Conservation (phyloP, 441 rosid species). For the Populus hybrid region DNA sequence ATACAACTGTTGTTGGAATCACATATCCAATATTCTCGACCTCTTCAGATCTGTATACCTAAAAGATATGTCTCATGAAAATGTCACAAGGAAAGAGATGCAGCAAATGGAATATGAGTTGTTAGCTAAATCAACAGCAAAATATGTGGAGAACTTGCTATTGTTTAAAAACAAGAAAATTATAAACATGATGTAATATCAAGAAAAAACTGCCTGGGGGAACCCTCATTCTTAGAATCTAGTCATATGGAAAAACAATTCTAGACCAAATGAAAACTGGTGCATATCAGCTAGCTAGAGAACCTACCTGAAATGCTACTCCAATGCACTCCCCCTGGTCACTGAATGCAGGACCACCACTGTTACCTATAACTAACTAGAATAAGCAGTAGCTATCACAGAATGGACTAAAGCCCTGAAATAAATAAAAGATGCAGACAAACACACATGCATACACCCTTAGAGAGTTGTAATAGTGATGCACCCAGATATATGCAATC, state of each 20-base stretch:
- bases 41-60: constrained; percentile 98
- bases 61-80: constrained; percentile 47
- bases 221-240: not conserved
- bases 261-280: not conserved
- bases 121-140: not conserved
- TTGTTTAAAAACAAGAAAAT: not conserved
- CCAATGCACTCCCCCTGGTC: constrained; percentile 97
- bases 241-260: not conserved
- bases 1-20: constrained; percentile 87
- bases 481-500: constrained; percentile 6
- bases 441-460: not conserved
- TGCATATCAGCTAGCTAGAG: constrained; percentile 13
- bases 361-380: constrained; percentile 87
- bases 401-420: constrained; percentile 26
- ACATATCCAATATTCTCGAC: constrained; percentile 98
- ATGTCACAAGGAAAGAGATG: constrained; percentile 15
- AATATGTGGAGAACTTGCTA: not conserved
- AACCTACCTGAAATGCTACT: constrained; percentile 93
- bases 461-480: not conserved
- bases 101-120: not conserved
- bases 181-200: not conserved
- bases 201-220: not conserved
- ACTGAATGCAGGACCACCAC: constrained; percentile 99
- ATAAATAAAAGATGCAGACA: constrained; percentile 5
- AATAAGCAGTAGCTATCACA: constrained; percentile 61